phyloP scores from a whole-genome alignment of 805 yeast genomes.

The Pichia phayaonensis region DNA sequence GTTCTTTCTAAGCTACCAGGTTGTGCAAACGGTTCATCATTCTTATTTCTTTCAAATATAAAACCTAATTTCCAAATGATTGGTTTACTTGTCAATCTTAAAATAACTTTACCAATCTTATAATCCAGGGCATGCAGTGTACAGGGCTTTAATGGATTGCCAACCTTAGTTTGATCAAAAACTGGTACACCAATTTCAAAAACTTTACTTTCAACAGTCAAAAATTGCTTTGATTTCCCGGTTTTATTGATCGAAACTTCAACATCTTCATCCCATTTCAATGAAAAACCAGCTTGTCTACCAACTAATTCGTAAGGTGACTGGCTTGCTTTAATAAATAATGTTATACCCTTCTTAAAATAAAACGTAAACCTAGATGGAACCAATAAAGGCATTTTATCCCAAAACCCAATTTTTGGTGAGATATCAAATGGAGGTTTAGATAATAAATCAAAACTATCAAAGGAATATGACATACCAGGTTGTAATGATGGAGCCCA shows the following conservation, averaged over 20 bases:
- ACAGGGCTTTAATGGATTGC: slow-evolving; percentile 11
- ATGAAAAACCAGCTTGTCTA: slow-evolving; percentile 54
- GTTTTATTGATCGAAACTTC: slow-evolving; percentile 43
- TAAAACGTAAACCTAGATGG: slow-evolving; percentile 47
- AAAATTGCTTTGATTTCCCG: slow-evolving; percentile 39
- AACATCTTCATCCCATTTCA: slow-evolving; percentile 55
- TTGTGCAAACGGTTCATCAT: slow-evolving; percentile 25
- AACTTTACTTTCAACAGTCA: slow-evolving; percentile 46
- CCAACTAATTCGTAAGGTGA: slow-evolving; percentile 55
- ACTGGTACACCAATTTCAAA: slow-evolving; percentile 53
- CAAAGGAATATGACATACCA: slow-evolving; percentile 51
- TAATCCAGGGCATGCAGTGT: slow-evolving; percentile 30
- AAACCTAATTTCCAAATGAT: slow-evolving; percentile 78
- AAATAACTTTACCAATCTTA: slow-evolving; percentile 38
- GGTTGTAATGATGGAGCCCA: slow-evolving; percentile 64
- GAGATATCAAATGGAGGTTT: slow-evolving; percentile 67
- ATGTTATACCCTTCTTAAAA: slow-evolving; percentile 44
- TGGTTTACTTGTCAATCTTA: slow-evolving; percentile 53
- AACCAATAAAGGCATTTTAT: slow-evolving; percentile 46
- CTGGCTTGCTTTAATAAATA: slow-evolving; percentile 54
- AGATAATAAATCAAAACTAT: slow-evolving; percentile 58
- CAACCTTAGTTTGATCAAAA: slow-evolving; percentile 31
- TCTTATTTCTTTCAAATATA: slow-evolving; percentile 56
- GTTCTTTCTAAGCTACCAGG: slow-evolving; percentile 35
- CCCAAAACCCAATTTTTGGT: slow-evolving; percentile 64